These are phyloP conservation scores for Pseudogymnoascus sp. DNA, from an alignment of 2,329 filamentous ascomycete species.

Conservation along the genomic window DNA sequence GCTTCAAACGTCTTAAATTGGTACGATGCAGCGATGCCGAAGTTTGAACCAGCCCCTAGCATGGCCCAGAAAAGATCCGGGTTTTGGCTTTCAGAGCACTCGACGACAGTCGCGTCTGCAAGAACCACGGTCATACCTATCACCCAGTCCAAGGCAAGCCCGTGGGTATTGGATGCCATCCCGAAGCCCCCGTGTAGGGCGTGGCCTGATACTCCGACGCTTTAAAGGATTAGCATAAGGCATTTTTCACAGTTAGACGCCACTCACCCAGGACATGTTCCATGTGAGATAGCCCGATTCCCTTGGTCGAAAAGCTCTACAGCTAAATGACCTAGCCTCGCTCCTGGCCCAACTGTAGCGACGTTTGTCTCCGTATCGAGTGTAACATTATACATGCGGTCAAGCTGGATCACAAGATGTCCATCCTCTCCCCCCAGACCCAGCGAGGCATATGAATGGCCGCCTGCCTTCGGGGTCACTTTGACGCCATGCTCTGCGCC, in stretches of 20 bases:
- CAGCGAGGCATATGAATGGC: slow-evolving; percentile 43
- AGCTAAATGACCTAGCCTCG: slow-evolving; percentile 36
- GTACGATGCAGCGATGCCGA: slow-evolving; percentile 28
- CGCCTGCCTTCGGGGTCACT: slow-evolving; percentile 40
- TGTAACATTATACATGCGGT: slow-evolving; percentile 30
- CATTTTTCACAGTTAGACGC: background rate
- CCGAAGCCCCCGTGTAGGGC: slow-evolving; percentile 39
- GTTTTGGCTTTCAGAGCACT: slow-evolving; percentile 18
- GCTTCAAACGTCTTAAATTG: slow-evolving; percentile 27
- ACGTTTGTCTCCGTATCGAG: slow-evolving; percentile 20
- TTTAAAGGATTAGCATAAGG: background rate
- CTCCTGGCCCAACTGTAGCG: slow-evolving; percentile 32
- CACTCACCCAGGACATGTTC: slow-evolving; percentile 32
- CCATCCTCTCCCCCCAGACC: slow-evolving; percentile 35
- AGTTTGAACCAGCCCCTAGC: slow-evolving; percentile 28
- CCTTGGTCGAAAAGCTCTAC: slow-evolving; percentile 28
- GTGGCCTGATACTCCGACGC: slow-evolving; percentile 38
- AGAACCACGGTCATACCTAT: slow-evolving; percentile 39
- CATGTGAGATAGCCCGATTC: slow-evolving; percentile 33
- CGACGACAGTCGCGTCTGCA: slow-evolving; percentile 23
- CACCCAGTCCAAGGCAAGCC: slow-evolving; percentile 42
- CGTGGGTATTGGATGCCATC: slow-evolving; percentile 38
- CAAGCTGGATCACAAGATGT: slow-evolving; percentile 33
- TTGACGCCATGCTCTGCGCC: slow-evolving; percentile 33
- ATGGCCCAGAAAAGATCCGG: slow-evolving; percentile 28